Evolutionary conservation across 2,329 filamentous ascomycete species (phyloP), one percentile per base, ranked within the genome.

Genomic region (Hymenoscyphus fructigenus): DNA sequence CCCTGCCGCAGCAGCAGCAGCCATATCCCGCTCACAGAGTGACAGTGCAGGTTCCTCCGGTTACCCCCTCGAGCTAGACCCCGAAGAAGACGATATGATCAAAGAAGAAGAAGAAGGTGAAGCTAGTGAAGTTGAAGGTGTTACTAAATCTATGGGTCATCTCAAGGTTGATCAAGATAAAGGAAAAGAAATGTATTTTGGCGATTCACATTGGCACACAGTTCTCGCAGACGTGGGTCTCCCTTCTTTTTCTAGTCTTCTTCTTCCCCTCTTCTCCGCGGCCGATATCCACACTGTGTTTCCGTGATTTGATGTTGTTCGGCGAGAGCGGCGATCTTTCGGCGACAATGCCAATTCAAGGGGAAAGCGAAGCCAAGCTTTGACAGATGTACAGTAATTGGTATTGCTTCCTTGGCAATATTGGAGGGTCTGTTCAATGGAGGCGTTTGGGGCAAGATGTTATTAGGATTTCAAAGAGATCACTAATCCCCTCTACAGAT

Each of bases 171-270:
- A 93, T 72, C 78, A 83, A 26, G 91, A 91, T 74, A 90, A 91
- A 72, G 82, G 84, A 63, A 92, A 92, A 76, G 89, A 90, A 28
- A 86, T 91, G 44, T 96, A 95, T 75, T 81, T 94, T 67, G 92
- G 91, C 63, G 89, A 92, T 69, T 89, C 91, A 63, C 91, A 95
- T 76, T 96, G 92, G 92, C 89, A 91, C 71, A 87, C 89, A 47
- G 86, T 96, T 61, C 79, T 96, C 62, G 83, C 87, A 70, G 91
- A 93, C 77, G 83, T 85, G 72, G 76, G 82, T 77, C 66, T 34
- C 59, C 36, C 47, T 15, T 47, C 26, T 57, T 55, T 36, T 55
- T 36, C 17, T 57, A 44, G 23, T n/a, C 10, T 57, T 50, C 29
- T 56, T 64, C 14, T 36, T 36, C 9, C 3, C 34, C 29, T 7